Evolutionary conservation across 2,329 filamentous ascomycete genomes (phyloP), one percentile per base, ranked within the genome.

Genomic region (Claviceps maximensis): DNA sequence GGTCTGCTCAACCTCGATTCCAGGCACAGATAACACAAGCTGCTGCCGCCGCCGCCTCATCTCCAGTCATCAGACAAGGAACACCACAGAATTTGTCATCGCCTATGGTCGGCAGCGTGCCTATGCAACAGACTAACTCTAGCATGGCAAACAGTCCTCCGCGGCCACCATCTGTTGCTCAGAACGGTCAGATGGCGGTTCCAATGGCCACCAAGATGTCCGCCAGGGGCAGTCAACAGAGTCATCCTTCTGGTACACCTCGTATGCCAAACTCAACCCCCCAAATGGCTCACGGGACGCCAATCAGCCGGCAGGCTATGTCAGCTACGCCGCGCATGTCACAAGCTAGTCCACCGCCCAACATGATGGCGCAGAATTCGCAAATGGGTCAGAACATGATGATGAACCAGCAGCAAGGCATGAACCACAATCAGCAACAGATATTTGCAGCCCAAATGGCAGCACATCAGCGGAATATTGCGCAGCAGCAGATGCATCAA

Each of bases 111-210:
- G 73, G 73, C 45, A 76, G 76, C 38, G 77, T 78, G 27, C 70
- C 79, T 0, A 85, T 86, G 82, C 79, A 83, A 56, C 74, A 76
- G 38, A 81, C 80, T 29, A 80, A 77, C 49, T 86, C 84, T 1
- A 83, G 76, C 59, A 83, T 86, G 74, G 82, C 81, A 21, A 80
- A 74, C 50, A 87, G 83, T 60, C 84, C 84, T 27, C 73, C 81
- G 19, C 74, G 84, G 46, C 82, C 84, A 17, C 71, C 82, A 0
- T 87, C 84, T 17, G 81, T 82, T 5, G 79, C 81, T 3, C 82
- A 83, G 56, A 78, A 75, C 51, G 76, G 68, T 2, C 71, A 76
- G 0, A 81, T 82, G 73, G 72, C 74, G 7, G 79, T 74, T 0
- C 76, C 80, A 4, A 81, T 82, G 75, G 69, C 79, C 0, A 75